Evolutionary conservation across 139 green algal species (phyloP), one percentile per base, ranked within the genome.

Genomic region (Axilococcus clingmanii): DNA sequence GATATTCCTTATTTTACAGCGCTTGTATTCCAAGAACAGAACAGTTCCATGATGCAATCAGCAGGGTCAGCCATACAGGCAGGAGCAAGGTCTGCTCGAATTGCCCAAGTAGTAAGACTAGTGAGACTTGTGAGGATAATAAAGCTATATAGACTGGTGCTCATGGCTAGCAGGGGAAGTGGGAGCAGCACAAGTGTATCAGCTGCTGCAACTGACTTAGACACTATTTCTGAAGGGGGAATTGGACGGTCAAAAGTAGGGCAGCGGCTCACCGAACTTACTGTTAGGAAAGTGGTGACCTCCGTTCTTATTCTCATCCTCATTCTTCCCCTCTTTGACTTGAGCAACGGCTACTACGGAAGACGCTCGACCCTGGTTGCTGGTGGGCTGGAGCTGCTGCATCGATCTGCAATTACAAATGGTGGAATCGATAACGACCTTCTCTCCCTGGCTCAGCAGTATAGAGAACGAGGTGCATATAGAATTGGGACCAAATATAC

Each of bases 181-280:
- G 12, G 19, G 27, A 40, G 9, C 62, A 40, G 14, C 40, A 57
- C 20, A 14, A 56, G 33, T 25, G 48, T 29, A 25, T 49, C 23
- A 9, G 51, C 55, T 46, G 40, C 9, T 28, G 55, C 44, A 5
- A 57, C 29, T 23, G 52, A 50, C 27, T 55, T 57, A 8, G 51
- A 65, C 72, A 57, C 57, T 25, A n/a, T 52, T 60, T 15, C 52
- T 54, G 14, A 55, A 66, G 40, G 29, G 6, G 16, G 23, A 44
- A 48, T 54, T 7, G 40, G 20, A 17, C 55, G 69, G 34, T 82
- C 71, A 6, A 59, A 79, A 2, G 88, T 97, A 28, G 88, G 88
- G 0, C 70, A 93, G 74, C 85, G 80, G 52, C 79, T 97, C 22
- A 80, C 83, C 5, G 86, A 97, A 41, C 69, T 95, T 24, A 94